Percentiles rank a stretch among this genome's conserved stretches.
Conservation (phyloP, 2,329 filamentous ascomycete species). For the Pestalotiopsis sp. region DNA sequence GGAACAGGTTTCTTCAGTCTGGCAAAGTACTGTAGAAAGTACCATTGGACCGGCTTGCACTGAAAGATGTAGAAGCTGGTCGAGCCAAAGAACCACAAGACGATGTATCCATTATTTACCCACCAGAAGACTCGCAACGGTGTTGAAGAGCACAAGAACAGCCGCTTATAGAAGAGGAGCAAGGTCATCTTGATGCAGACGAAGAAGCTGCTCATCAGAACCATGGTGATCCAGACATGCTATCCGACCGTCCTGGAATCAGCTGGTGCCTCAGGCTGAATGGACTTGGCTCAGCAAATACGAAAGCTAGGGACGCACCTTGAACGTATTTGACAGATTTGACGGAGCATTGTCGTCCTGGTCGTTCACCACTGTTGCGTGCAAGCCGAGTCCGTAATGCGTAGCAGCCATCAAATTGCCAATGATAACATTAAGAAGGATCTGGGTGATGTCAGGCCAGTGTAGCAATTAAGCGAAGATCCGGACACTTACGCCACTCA, state of each 20-base stretch:
- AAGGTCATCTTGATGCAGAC: conserved; percentile 25
- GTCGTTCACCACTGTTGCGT: background rate
- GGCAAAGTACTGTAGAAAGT: conserved; percentile 23
- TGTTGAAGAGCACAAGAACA: conserved; percentile 22
- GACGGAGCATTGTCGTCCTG: background rate
- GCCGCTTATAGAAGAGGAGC: conserved; percentile 25
- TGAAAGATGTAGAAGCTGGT: conserved; percentile 26
- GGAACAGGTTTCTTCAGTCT: conserved; percentile 18
- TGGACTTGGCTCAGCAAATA: background rate
- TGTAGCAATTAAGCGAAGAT: too few species aligned
- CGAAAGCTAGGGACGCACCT: background rate
- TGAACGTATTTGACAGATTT: background rate
- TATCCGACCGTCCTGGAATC: conserved; percentile 7
- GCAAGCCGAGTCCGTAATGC: background rate
- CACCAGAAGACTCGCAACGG: conserved; percentile 24
- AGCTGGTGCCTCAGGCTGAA: background rate
- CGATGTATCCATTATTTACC: conserved; percentile 23
- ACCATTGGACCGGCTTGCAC: conserved; percentile 24
- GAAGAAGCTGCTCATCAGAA: conserved; percentile 26
- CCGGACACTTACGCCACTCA: conserved; percentile 21
- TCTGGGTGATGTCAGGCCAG: background rate
- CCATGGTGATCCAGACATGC: conserved; percentile 28
- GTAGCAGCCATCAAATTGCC: background rate
- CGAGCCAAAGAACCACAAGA: conserved; percentile 25
- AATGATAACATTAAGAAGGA: background rate